Evolutionary conservation across 106 monocot species (phyloP).

Genomic region (Apostasia shenzhenica): DNA sequence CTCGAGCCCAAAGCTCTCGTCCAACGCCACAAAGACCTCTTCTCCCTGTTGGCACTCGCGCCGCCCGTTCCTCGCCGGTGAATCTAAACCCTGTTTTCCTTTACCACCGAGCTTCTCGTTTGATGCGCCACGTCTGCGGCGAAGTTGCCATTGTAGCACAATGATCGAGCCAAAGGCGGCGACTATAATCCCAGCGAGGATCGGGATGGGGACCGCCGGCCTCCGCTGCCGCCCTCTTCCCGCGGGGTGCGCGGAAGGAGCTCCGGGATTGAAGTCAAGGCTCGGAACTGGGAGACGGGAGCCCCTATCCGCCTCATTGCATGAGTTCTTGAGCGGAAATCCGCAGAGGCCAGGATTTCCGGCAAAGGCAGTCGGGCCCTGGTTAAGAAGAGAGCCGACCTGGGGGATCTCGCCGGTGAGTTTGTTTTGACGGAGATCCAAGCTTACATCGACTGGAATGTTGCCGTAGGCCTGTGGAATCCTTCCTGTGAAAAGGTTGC

Average conservation of each 20-base stretch:
- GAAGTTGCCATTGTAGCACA: constrained; percentile 71
- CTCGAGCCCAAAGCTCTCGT: constrained; percentile 76
- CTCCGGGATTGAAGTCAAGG: constrained; percentile 21
- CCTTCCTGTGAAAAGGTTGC: constrained; percentile 53
- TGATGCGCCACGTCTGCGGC: constrained; percentile 19
- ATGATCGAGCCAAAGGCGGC: constrained; percentile 32
- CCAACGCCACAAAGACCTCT: constrained; percentile 71
- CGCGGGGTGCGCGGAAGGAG: constrained; percentile 11
- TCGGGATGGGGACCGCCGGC: constrained; percentile 27
- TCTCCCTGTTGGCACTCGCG: constrained; percentile 14
- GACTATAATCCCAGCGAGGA: constrained; percentile 48
- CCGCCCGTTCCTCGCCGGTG: constrained; percentile 14
- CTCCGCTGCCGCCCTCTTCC: constrained; percentile 13
- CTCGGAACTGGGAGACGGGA: constrained; percentile 20
- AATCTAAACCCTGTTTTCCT: constrained; percentile 5
- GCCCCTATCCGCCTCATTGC: constrained; percentile 14
- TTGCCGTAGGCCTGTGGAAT: constrained; percentile 58
- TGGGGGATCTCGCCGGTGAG: constrained; percentile 85
- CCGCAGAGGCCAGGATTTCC: constrained; percentile 72
- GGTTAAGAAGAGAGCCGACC: constrained; percentile 76
- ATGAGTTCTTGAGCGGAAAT: constrained; percentile 64
- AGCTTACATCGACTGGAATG: constrained; percentile 60
- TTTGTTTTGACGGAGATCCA: constrained; percentile 70
- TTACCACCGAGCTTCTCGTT: constrained; percentile 17
- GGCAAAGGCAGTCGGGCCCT: constrained; percentile 86